Base-by-base conservation (phyloP, 306 rosid genomes). In the Rosa rugosa region DNA sequence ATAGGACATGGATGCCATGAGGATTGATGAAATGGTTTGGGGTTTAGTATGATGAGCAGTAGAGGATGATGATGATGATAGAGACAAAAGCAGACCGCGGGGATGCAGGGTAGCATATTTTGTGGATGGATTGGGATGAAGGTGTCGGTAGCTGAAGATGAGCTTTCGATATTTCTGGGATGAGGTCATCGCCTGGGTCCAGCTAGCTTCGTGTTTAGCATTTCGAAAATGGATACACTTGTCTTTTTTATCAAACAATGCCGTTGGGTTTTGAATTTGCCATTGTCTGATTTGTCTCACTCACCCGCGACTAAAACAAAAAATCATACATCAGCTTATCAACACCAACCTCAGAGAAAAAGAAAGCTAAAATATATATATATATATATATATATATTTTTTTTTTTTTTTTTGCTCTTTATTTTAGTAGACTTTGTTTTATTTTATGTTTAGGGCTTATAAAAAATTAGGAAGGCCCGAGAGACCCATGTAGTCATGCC, bases 191-290 rank as follows among this genome's bases (percentile, higher is more conserved):
- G 9, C 5, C 3, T 20, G 51, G 73, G 80, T 25, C 72, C 76
- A 25, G 40, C 66, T 4, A 14, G n/a, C 14, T 54, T 20, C 44
- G 44, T 62, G 23, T 40, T 23, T 25, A 46, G 12, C 22, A 18
- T 14, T 4, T 3, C 5, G 2, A 57, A 57, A 57, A 57, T 22
- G 7, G 63, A 8, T n/a, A 20, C 10, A 31, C 41, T 25, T 11
- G 66, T 25, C 69, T 57, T 57, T n/a, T 45, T 23, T 57, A 10
- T 13, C 11, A 22, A 38, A 18, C 7, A 38, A 7, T 73, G 67
- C 77, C 66, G 67, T 54, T 73, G 67, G 77, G 38, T 73, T 73
- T 53, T 73, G 66, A 53, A 54, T 36, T 11, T n/a, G 22, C 50
- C 38, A 11, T 11, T n/a, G 66, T n/a, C n/a, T n/a, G n/a, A n/a